These are phyloP conservation scores for Dillenia suffruticosa DNA, from an alignment of 164 flowering plant genomes.

Conservation along the genomic window DNA sequence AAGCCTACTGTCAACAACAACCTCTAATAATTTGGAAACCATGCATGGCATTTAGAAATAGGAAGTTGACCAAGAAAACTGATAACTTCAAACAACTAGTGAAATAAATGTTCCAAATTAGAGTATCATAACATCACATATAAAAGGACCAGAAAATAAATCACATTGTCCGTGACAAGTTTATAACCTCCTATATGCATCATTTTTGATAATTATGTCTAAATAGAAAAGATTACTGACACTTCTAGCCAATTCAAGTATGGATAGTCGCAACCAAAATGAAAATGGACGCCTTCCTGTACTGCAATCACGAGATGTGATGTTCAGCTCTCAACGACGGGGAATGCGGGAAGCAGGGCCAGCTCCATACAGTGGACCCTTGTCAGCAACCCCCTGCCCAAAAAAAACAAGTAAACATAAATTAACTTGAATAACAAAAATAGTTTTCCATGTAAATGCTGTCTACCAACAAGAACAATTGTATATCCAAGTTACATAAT, in stretches of 20 bases:
- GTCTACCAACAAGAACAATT: background rate
- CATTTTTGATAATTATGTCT: slow-evolving; percentile 17
- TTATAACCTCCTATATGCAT: slow-evolving; percentile 13
- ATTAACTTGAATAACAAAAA: background rate
- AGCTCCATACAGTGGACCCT: slow-evolving; percentile 58
- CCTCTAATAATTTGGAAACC: no score
- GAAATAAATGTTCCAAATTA: background rate
- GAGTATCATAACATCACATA: background rate
- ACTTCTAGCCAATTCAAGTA: slow-evolving; percentile 23
- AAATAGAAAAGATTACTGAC: slow-evolving; percentile 23
- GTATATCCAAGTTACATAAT: slow-evolving; percentile 2
- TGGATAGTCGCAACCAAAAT: slow-evolving; percentile 13
- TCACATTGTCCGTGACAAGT: slow-evolving; percentile 2
- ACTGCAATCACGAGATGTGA: slow-evolving; percentile 4
- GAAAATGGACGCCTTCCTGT: slow-evolving; percentile 1
- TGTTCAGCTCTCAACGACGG: slow-evolving; percentile 49
- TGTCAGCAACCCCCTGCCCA: slow-evolving; percentile 59
- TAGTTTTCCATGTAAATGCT: background rate
- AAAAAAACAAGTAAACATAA: slow-evolving; percentile 6
- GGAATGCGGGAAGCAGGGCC: slow-evolving; percentile 56
- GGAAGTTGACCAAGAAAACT: background rate
- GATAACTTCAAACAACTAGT: background rate
- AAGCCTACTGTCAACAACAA: no score
- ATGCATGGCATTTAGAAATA: no score
- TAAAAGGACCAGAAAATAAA: slow-evolving; percentile 4